A percentile compares a stretch with the other conserved stretches of the same genome.
Evolutionary conservation across 1,284 basidiomycete species (phyloP).

Genomic region (Ganoderma meredithae): DNA sequence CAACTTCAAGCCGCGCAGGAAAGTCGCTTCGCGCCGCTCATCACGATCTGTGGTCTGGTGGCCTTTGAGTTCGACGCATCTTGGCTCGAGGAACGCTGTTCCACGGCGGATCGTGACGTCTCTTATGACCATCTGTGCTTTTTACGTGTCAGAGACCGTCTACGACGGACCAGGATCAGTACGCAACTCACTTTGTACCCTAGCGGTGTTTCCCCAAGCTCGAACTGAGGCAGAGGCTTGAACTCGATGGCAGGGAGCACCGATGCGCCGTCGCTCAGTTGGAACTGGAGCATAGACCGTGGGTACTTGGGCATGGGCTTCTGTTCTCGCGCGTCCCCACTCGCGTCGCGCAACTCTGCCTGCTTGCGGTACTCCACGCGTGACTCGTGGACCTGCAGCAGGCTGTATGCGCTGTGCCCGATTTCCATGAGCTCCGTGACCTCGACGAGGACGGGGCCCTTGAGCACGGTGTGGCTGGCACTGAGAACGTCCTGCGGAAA

Average conservation of each 20-base stretch:
- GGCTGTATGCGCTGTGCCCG: conserved; percentile 71
- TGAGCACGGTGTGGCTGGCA: conserved; percentile 44
- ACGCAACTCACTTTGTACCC: conserved; percentile 70
- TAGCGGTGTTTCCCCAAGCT: conserved; percentile 70
- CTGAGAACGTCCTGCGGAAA: conserved; percentile 56
- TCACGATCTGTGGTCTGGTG: conserved; percentile 67
- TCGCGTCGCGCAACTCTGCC: conserved; percentile 50
- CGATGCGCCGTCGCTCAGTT: conserved; percentile 70
- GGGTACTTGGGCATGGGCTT: conserved; percentile 75
- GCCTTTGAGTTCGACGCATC: conserved; percentile 63
- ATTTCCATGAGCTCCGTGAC: conserved; percentile 79
- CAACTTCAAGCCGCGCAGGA: conserved; percentile 59
- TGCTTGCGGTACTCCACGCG: conserved; percentile 66
- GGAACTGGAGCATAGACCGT: conserved; percentile 70
- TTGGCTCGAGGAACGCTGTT: conserved; percentile 73
- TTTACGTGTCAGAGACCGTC: neutral
- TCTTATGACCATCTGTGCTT: conserved; percentile 65
- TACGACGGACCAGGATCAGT: neutral
- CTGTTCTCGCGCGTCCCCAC: conserved; percentile 67
- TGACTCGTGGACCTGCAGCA: conserved; percentile 68
- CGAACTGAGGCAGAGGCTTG: conserved; percentile 60
- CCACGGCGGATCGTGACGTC: conserved; percentile 68
- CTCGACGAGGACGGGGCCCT: conserved; percentile 67
- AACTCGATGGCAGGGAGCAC: conserved; percentile 76
- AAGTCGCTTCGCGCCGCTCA: conserved; percentile 55